Base-by-base conservation (phyloP, 192 early-diverging fungal genomes). In the Coemansia furcata region DNA sequence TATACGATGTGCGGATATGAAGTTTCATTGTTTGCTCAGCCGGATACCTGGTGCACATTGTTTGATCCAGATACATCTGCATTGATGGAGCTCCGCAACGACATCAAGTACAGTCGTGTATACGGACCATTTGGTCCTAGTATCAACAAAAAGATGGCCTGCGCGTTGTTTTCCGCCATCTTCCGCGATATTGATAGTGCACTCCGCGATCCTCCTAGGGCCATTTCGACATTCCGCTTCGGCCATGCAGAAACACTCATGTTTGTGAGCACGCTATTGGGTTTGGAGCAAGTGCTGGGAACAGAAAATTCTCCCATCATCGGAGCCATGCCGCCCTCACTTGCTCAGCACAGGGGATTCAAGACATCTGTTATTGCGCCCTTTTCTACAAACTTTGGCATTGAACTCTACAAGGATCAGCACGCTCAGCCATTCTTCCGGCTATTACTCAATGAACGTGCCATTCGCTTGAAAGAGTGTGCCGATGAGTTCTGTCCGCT, bases 241-340 rank as follows among this genome's bases (percentile, higher is more conserved):
- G 78, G 63, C 26, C 78, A 81, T 40, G 73, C 78, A 11, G 78
- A 81, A 37, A 81, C 78, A 0, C 30, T 81, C 33, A 69, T 73
- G 78, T 81, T 81, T 69, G 60, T 65, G 15, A 81, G 70, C 61
- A 62, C 69, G 21, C 52, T 76, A 9, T 62, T 81, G 10, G 26
- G 47, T 8, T 46, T 76, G 12, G 73, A 81, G 30, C 14, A 50
- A 17, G 63, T 60, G n/a, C 67, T 81, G 36, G 78, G 78, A 12
- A 46, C 42, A 1, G 36, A 36, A 1, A 35, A 54, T 2, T 12
- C 43, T 11, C 70, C 78, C 3, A 70, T 81, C 12, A 39, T 65
- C 3, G 78, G 78, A 3, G 67, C 68, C 21, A 81, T 81, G 78
- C 14, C 67, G 0, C 46, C 38, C 37, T 42, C 39, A 2, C 44